phyloP scores from a whole-genome alignment of 208 protist genomes.

The Endotrypanum monterogeii region DNA sequence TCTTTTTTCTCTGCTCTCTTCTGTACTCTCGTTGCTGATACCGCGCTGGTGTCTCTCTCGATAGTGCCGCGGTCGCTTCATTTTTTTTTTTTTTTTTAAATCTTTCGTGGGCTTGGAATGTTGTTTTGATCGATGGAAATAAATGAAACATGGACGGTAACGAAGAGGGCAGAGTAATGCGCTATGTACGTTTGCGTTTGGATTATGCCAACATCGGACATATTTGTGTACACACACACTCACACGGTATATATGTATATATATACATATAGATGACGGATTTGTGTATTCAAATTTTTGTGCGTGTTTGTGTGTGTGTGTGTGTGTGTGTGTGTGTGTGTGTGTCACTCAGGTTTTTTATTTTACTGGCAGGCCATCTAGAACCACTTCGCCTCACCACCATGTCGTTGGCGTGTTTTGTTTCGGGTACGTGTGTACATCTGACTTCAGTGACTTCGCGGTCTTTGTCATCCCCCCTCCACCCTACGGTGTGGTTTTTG shows the following conservation, averaged over 20 bases:
- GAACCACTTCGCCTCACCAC: no score
- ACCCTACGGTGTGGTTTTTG: no score
- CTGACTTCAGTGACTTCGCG: background rate
- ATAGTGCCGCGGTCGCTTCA: background rate
- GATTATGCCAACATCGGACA: no score
- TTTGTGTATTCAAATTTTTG: background rate
- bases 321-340: background rate
- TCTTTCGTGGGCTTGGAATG: no score
- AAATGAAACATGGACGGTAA: background rate
- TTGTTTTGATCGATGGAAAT: background rate
- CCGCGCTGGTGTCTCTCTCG: background rate
- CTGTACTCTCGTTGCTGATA: background rate
- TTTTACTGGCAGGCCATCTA: no score
- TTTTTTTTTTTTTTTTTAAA: constrained; percentile 2
- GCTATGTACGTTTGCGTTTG: no score
- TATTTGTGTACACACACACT: no score
- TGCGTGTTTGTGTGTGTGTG: background rate
- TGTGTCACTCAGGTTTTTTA: no score
- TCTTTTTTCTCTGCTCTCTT: background rate
- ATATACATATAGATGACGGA: no score
- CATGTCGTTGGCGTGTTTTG: no score
- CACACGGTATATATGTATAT: no score
- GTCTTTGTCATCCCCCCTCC: background rate
- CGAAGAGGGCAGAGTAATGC: no score
- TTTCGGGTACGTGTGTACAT: background rate